Evolutionary conservation across 768 basidiomycete species (phyloP), one percentile per base, ranked within the genome.

Genomic region (Lactarius sp.): DNA sequence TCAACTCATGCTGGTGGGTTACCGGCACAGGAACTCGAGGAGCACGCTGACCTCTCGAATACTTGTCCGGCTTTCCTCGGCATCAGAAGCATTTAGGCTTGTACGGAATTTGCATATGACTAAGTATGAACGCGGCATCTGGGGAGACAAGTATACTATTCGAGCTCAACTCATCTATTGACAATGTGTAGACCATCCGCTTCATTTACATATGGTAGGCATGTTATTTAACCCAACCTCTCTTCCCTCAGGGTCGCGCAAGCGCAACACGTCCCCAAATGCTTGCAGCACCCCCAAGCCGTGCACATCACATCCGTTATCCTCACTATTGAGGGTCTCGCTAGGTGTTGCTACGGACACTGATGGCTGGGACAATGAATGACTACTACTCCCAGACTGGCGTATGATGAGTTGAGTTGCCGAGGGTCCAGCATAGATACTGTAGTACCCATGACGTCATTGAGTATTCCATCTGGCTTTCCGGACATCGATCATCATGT

Each of bases 51-150:
- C 75, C 66, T 79, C 85, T 31, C 81, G 82, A 52, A 83, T 81
- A 66, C 66, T 85, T 10, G 77, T 92, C 33, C 83, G 82, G 39
- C 73, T 87, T 58, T 71, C 74, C 2, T 83, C 83, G 0, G 74
- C 78, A 18, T 78, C 87, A 9, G 87, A 92, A 69, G 91, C 91
- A 1, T 83, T 88, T 68, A 82, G 82, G 57, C 73, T 92, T 31
- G 85, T 85, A 20, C 83, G 87, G 55, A 72, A 76, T 42, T 63
- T 86, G 51, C 88, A 93, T 71, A 80, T 84, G 78, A 84, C 81
- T 1, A 73, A 75, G 41, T 83, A 76, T 62, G 73, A 73, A 9
- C 75, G 75, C 33, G 77, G 73, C 18, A 53, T 54, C 1, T 74
- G 75, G 62, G 75, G 75, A 18, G 71, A 73, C 49, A 76, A 74